phyloP scores from a whole-genome alignment of 345 rosid species.

The Trapa bicornis region DNA sequence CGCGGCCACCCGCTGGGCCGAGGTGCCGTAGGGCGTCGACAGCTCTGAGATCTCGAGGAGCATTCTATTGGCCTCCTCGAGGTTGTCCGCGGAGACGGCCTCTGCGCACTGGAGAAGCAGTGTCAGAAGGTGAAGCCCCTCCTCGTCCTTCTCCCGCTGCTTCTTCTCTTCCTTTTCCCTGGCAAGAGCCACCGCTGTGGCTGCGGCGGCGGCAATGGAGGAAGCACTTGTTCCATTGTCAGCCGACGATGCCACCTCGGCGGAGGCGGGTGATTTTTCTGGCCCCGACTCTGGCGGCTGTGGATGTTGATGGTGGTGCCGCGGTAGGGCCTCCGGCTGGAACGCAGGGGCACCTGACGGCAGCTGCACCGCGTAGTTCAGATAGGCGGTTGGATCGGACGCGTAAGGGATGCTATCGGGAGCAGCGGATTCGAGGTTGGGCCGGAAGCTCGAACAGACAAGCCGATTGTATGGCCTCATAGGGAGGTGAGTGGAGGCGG shows the following conservation, averaged over 20 bases:
- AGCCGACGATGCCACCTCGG: constrained; percentile 25
- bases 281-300: constrained; percentile 11
- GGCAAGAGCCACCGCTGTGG: constrained; percentile 16
- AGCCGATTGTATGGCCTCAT: constrained; percentile 11
- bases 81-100: constrained; percentile 78
- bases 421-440: neutral
- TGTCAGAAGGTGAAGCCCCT: constrained; percentile 85
- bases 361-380: constrained; percentile 1
- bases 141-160: constrained; percentile 77
- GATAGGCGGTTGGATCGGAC: neutral
- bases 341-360: neutral
- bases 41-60: constrained; percentile 81
- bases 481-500: constrained; percentile 6
- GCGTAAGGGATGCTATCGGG: constrained; percentile 1
- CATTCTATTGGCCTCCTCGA: constrained; percentile 85
- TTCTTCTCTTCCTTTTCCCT: constrained; percentile 67
- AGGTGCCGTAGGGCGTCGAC: constrained; percentile 87
- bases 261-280: constrained; percentile 39
- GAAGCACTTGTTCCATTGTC: constrained; percentile 8
- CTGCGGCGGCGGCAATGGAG: constrained; percentile 18
- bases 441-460: neutral
- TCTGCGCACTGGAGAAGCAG: constrained; percentile 92
- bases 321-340: neutral
- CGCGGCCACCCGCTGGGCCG: constrained; percentile 96
- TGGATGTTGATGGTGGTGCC: constrained; percentile 11